Evolutionary conservation across 2,329 filamentous ascomycete genomes (phyloP), one percentile per base, ranked within the genome.

Genomic region (Monilinia aucupariae): DNA sequence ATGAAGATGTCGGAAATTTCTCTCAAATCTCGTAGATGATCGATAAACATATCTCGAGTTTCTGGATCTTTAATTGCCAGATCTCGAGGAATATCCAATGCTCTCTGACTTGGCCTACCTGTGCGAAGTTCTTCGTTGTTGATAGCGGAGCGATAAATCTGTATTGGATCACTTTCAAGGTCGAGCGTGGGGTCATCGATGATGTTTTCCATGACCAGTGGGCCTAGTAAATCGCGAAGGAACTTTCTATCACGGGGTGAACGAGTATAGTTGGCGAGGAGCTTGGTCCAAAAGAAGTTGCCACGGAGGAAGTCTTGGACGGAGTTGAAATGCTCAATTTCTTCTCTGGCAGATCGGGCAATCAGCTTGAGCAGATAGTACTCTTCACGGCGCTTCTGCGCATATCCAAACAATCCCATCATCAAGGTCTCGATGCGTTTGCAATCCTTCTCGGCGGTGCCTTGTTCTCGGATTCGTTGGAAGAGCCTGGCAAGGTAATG

Each of bases 61-160:
- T 99, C 94, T 0, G 88, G 88, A 72, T 99, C 94, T 69, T 92
- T 88, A 74, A 99, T 97, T n/a, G 94, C 94, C 69, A 96, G 82
- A 74, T 99, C 94, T 66, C 92, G 85, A 0, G 91, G 89, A 41
- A 99, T 88, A 69, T 97, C 92, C 17, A 91, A 85, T 41, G 87
- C 89, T 66, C 94, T 84, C 56, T 84, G 84, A 74, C 92, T 96
- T 25, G 91, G 86, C 68, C 86, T 85, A 5, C 94, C 94, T 0
- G 94, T 99, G 22, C 91, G 87, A 30, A 99, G 85, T 76, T 99
- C 94, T 75, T 97, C 93, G 71, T 99, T 96, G 78, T 96, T 97
- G 77, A 99, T 96, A 17, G 91, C 88, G 6, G 92, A 94, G 49
- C 90, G 86, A 76, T 99, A 97, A 63, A 99, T 99, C 70, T 97